Conservation (phyloP, 192 early-diverging fungal genomes). For the Cetraspora pellucida region DNA sequence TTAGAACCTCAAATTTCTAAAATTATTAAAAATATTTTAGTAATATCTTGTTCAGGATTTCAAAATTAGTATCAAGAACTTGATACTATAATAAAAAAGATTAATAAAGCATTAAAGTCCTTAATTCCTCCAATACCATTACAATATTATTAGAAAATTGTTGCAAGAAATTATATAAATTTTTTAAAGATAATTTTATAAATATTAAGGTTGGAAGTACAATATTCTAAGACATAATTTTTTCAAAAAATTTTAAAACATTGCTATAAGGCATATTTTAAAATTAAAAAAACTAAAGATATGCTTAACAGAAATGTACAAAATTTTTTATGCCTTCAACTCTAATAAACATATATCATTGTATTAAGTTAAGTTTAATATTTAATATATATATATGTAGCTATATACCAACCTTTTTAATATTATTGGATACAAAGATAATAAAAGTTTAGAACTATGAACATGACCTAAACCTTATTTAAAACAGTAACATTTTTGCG, state of each 20-base stretch:
- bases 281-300: too few relatives aligned
- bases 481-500: too few relatives aligned
- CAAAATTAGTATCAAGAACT: neutral
- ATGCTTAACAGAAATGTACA: too few relatives aligned
- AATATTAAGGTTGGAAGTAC: neutral
- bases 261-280: too few relatives aligned
- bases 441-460: too few relatives aligned
- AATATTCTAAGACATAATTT: neutral
- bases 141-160: neutral
- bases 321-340: too few relatives aligned
- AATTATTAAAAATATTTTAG: neutral
- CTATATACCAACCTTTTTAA: too few relatives aligned
- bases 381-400: too few relatives aligned
- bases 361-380: too few relatives aligned
- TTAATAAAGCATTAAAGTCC: slow-evolving; percentile 1
- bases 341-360: too few relatives aligned
- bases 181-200: neutral
- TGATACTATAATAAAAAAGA: neutral
- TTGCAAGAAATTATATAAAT: neutral
- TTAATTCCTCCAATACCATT: neutral
- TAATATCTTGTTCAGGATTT: neutral
- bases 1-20: neutral
- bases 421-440: too few relatives aligned
- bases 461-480: too few relatives aligned
- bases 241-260: neutral